Evolutionary conservation across 208 protist species (phyloP).

Genomic region (Entamoeba invadens): DNA sequence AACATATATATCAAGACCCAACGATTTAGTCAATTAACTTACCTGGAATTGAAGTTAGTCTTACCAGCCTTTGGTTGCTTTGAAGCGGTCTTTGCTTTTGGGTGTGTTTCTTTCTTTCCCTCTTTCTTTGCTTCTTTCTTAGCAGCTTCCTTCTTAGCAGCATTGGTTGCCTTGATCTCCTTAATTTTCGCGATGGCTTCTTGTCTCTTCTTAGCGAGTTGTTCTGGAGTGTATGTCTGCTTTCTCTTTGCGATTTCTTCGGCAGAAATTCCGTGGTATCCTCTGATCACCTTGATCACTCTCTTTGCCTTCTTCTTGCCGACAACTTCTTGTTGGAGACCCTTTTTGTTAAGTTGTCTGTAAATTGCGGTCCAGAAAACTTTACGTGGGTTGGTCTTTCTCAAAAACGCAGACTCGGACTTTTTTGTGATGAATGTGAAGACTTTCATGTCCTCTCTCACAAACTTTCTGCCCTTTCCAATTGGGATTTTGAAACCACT

Average conservation of each 20-base stretch:
- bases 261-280: not conserved
- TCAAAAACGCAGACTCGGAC: not conserved
- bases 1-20: no score
- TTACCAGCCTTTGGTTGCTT: not conserved
- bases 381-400: not conserved
- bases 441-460: not conserved
- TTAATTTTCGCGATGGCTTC: not conserved
- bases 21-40: not conserved
- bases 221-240: not conserved
- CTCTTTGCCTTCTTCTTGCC: not conserved
- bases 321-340: not conserved
- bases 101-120: not conserved
- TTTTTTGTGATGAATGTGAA: not conserved
- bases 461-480: not conserved
- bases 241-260: not conserved
- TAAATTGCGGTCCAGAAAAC: not conserved
- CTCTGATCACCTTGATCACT: not conserved
- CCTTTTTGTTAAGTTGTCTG: not conserved
- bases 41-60: not conserved
- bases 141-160: not conserved
- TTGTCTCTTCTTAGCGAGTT: not conserved
- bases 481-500: not conserved
- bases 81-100: not conserved
- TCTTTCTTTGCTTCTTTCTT: not conserved
- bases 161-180: not conserved